Base-by-base conservation (phyloP, 176 grass and related monocot species). In the Musa beccarii region DNA sequence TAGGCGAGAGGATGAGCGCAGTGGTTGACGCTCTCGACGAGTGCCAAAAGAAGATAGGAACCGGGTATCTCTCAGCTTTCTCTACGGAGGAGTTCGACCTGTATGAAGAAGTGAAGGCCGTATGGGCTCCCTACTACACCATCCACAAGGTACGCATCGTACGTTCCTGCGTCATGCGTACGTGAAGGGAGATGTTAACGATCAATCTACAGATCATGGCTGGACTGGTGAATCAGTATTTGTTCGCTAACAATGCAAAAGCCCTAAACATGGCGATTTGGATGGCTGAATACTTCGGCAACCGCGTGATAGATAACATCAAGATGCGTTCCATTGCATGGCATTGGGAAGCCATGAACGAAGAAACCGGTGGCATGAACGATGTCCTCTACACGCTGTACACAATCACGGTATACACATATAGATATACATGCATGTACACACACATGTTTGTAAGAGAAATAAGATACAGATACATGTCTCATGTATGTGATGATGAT, bases 91-190 rank as follows among this genome's bases (percentile, higher is more conserved):
- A 87, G 84, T 96, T 96, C 67, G 89, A 96, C 85, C 89, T 87
- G 49, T 96, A 89, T 56, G 92, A 96, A 82, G 85, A 78, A 75
- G 71, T 96, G 71, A 2, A 84, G 53, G 70, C 81, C 63, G 92
- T 96, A 65, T 96, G 89, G 92, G 92, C 92, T 7, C 92, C 92
- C 49, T 96, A 96, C 82, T 96, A 92, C 89, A 96, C 89, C 73
- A 78, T 92, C 64, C 92, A 96, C 87, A 92, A 96, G 88, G 92
- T 82, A 67, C 6, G 34, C 6, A 43, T 5, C 34, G 6, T 43
- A 43, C 34, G 34, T 43, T 43, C 34, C 5, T 43, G 34, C 34
- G 6, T 43, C 34, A 6, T 43, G 34, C 4, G 4, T 43, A 43
- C 34, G 34, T 43, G 34, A 43, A 43, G 4, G 0, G 34, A 43